Evolutionary conservation across 495 filamentous ascomycete genomes (phyloP), one percentile per base, ranked within the genome.

Genomic region (Xylaria venustula): DNA sequence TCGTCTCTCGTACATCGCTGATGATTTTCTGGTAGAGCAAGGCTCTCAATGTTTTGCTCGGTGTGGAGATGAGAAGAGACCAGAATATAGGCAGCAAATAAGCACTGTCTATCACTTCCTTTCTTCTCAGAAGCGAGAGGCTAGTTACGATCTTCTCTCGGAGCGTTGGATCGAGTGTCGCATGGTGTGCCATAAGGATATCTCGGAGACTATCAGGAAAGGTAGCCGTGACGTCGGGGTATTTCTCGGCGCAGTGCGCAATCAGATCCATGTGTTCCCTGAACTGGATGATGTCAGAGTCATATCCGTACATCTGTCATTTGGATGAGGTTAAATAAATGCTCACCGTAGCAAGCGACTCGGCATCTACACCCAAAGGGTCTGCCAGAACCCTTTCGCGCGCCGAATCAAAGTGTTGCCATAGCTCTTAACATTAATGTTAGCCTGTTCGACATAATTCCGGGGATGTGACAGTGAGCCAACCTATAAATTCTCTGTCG

Each of bases 81-180:
- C 97, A 97, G 12, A 98, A 79, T 1, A 90, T 93, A 59, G 93
- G 90, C 9, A 98, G 79, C 4, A 98, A 80, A 54, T 80, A 85
- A 53, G 86, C 79, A 28, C 92, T 96, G 70, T 97, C 89, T 51
- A 98, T 84, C 22, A 97, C 81, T 20, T 96, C 91, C 75, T 98
- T 98, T 68, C 93, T 91, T 51, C 90, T 83, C 54, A 98, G 73
- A 36, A 99, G 78, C 22, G 93, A 89, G 64, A 99, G 77, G 71
- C 90, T 95, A 30, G 91, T 90, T 1, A 98, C 93, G 56, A 98
- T 82, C 81, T 98, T 98, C 68, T 97, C 95, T 9, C 95, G 82
- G 53, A 98, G 73, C 36, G 97, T 92, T 19, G 82, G 75, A 67
- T 93, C 87, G 20, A 99, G 79, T 2, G 86, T 80, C 25, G 85